phyloP scores from a whole-genome alignment of 2,329 filamentous ascomycete genomes.

The Scolecobasidium constrictum region DNA sequence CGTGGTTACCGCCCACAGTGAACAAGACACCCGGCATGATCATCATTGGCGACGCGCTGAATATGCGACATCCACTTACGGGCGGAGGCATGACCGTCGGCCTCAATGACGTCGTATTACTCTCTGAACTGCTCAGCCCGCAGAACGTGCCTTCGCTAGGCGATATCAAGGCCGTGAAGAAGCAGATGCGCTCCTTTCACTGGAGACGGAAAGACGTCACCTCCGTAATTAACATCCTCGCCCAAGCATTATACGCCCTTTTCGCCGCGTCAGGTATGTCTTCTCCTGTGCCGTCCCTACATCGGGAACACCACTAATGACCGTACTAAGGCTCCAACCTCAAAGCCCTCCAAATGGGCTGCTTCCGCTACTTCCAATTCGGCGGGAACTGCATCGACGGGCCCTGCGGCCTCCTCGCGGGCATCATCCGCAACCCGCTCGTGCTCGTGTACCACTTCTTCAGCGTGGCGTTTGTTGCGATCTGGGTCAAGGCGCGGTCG shows the following conservation, averaged over 20 bases:
- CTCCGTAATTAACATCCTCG: slow-evolving; percentile 93
- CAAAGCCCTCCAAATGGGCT: slow-evolving; percentile 72
- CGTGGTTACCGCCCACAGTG: slow-evolving; percentile 73
- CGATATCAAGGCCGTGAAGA: slow-evolving; percentile 53
- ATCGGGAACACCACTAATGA: neutral
- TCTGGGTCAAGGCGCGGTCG: slow-evolving; percentile 55
- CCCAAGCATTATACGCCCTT: slow-evolving; percentile 80
- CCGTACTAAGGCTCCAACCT: slow-evolving; percentile 53
- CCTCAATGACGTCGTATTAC: slow-evolving; percentile 78
- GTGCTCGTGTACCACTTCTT: slow-evolving; percentile 91
- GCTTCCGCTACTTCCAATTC: slow-evolving; percentile 81
- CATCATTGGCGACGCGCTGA: slow-evolving; percentile 86
- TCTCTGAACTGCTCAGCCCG: slow-evolving; percentile 64
- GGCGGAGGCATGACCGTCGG: slow-evolving; percentile 98
- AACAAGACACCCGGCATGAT: slow-evolving; percentile 63
- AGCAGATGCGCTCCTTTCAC: slow-evolving; percentile 67
- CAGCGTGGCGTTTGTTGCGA: slow-evolving; percentile 75
- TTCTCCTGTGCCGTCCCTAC: neutral
- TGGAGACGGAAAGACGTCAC: slow-evolving; percentile 76
- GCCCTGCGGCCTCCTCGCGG: slow-evolving; percentile 71
- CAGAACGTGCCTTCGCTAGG: slow-evolving; percentile 56
- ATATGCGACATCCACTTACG: slow-evolving; percentile 98
- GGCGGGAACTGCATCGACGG: slow-evolving; percentile 63
- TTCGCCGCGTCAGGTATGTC: slow-evolving; percentile 65
- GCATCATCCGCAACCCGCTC: slow-evolving; percentile 65